These are phyloP conservation scores for Monosporascus sp. DNA, from an alignment of 2,329 filamentous ascomycete genomes.

Conservation along the genomic window DNA sequence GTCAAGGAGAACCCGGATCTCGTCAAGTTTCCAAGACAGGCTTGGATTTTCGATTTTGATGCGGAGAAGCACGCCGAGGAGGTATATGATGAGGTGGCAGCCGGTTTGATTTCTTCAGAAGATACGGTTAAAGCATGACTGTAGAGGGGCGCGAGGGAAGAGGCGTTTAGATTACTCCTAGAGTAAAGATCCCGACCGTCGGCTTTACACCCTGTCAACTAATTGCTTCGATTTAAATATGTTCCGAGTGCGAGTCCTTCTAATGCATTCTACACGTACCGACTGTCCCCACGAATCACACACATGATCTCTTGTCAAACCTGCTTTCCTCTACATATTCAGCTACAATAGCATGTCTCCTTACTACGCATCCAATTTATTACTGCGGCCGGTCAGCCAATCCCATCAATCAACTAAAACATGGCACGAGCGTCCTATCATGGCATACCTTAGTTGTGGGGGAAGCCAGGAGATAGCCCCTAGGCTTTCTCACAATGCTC, in stretches of 20 bases:
- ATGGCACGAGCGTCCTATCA: no score
- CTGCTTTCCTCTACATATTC: no score
- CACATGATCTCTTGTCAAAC: not conserved
- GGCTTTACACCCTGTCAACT: not conserved
- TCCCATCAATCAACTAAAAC: no score
- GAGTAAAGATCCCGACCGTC: not conserved
- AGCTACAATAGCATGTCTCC: no score
- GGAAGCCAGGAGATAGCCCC: not conserved
- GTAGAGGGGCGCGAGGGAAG: not conserved
- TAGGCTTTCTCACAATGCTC: constrained; percentile 12
- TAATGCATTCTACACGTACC: not conserved
- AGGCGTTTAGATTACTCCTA: not conserved
- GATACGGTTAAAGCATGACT: not conserved
- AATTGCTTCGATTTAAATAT: constrained; percentile 2
- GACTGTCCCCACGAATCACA: not conserved
- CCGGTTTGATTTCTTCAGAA: constrained; percentile 13
- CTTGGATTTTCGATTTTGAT: constrained; percentile 48
- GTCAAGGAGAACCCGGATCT: constrained; percentile 41
- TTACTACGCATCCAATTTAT: no score
- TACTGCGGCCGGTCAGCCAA: no score
- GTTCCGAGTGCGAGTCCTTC: not conserved
- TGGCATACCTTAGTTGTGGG: no score
- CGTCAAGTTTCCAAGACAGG: constrained; percentile 43
- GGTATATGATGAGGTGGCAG: constrained; percentile 28
- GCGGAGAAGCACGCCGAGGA: constrained; percentile 39